These are phyloP conservation scores for Alternaria rosae DNA, from an alignment of 2,329 filamentous ascomycete genomes.

Conservation along the genomic window DNA sequence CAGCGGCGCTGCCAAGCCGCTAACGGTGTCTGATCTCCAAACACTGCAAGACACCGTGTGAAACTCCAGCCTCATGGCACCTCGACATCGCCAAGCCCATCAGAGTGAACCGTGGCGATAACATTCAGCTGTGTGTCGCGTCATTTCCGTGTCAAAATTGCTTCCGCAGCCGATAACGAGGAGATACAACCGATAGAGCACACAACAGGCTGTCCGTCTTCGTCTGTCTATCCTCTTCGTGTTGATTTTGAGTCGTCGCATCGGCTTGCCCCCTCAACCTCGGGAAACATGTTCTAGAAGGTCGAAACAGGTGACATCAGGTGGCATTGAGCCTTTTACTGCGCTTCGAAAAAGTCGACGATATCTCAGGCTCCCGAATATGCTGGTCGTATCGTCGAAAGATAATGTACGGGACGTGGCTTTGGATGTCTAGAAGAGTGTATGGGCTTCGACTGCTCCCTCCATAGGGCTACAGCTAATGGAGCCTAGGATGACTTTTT, in stretches of 20 bases:
- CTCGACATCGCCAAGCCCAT: background rate
- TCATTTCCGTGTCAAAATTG: background rate
- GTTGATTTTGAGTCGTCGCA: background rate
- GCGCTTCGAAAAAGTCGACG: background rate
- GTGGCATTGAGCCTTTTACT: background rate
- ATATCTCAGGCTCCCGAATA: background rate
- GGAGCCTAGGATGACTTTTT: constrained; percentile 56
- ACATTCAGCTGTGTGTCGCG: background rate
- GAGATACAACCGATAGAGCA: background rate
- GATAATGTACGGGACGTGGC: constrained; percentile 34
- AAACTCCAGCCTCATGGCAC: background rate
- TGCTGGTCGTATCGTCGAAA: background rate
- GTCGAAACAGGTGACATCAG: background rate
- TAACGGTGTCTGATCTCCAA: background rate
- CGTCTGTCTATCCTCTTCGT: background rate
- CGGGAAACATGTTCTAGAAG: background rate
- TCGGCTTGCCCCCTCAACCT: background rate
- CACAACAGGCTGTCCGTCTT: background rate
- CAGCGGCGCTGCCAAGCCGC: background rate
- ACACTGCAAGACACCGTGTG: background rate
- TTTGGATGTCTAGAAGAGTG: constrained; percentile 54
- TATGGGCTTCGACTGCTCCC: constrained; percentile 50
- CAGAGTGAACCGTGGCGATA: background rate
- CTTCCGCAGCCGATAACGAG: background rate
- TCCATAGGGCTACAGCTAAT: constrained; percentile 43